Percentiles rank a stretch among this genome's conserved stretches.
These are phyloP conservation scores for Talinum fruticosum DNA, from an alignment of 148 eudicot genomes.

Conservation along the genomic window DNA sequence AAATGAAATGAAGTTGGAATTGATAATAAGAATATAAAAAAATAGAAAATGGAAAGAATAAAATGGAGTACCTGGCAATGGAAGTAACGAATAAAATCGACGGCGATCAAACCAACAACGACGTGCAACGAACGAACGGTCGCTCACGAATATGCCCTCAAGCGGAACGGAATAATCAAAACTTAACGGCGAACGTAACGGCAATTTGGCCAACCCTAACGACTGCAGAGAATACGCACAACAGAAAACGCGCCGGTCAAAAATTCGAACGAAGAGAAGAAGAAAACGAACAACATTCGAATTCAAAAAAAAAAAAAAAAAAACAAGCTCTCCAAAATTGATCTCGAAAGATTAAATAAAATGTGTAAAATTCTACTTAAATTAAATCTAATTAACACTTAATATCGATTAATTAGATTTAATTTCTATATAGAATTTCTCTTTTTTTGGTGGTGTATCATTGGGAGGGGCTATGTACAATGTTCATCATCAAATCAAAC, in stretches of 20 bases:
- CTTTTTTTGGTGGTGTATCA: background rate
- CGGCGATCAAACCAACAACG: constrained; percentile 17
- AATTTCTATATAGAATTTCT: constrained; percentile 10
- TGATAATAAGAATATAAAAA: background rate
- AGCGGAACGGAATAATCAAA: constrained; percentile 1
- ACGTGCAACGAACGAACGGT: constrained; percentile 17
- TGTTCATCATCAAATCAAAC: constrained; percentile 9
- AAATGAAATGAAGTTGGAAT: background rate
- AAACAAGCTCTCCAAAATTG: constrained; percentile 15
- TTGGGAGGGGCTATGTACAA: constrained; percentile 27
- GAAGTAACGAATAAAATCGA: constrained; percentile 15
- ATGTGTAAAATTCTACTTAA: constrained; percentile 10
- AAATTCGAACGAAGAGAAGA: background rate
- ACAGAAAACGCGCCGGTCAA: constrained; percentile 22
- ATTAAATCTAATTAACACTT: constrained; percentile 31
- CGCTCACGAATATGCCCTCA: constrained; percentile 14
- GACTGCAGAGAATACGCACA: constrained; percentile 21
- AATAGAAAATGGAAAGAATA: background rate
- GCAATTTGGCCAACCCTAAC: constrained; percentile 11
- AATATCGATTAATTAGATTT: constrained; percentile 36
- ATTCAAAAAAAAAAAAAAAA: background rate
- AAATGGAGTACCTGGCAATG: constrained; percentile 8
- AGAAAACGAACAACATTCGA: background rate
- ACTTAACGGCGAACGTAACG: constrained; percentile 21
- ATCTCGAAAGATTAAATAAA: background rate